These are phyloP conservation scores for Vicia faba DNA, from an alignment of 306 rosid species.

Conservation along the genomic window DNA sequence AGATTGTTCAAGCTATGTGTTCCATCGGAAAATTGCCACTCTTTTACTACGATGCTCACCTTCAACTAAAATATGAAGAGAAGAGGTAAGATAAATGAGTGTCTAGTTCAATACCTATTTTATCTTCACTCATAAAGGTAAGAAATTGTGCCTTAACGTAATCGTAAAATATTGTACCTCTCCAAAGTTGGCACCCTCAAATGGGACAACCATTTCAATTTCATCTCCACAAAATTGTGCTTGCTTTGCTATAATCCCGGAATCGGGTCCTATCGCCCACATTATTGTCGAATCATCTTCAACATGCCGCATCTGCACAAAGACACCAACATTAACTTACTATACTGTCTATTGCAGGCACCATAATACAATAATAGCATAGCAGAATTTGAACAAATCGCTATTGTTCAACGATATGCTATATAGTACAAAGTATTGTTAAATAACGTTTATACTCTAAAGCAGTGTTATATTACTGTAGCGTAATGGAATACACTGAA, in stretches of 20 bases:
- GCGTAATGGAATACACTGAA: background rate
- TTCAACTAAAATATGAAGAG: conserved; percentile 62
- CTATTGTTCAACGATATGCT: background rate
- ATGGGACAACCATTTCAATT: conserved; percentile 91
- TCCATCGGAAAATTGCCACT: conserved; percentile 96
- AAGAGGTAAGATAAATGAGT: conserved; percentile 23
- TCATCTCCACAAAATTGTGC: conserved; percentile 71
- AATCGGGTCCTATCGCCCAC: conserved; percentile 90
- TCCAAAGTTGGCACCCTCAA: conserved; percentile 72
- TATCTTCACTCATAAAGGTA: conserved; percentile 17
- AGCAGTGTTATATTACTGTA: background rate
- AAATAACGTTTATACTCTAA: background rate
- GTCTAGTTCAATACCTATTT: conserved; percentile 9
- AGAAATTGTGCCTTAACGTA: conserved; percentile 21
- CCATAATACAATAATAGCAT: background rate
- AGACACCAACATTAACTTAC: conserved; percentile 34
- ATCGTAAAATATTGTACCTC: conserved; percentile 61
- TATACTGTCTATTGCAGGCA: background rate
- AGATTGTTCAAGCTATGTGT: conserved; percentile 61
- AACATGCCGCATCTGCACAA: conserved; percentile 75
- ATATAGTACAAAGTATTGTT: background rate
- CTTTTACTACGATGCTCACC: conserved; percentile 72
- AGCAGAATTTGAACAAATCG: background rate
- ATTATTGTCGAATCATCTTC: conserved; percentile 88
- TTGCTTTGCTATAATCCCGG: conserved; percentile 78